Evolutionary conservation across 2,329 filamentous ascomycete species (phyloP).

Genomic region (Annulohypoxylon truncatum): DNA sequence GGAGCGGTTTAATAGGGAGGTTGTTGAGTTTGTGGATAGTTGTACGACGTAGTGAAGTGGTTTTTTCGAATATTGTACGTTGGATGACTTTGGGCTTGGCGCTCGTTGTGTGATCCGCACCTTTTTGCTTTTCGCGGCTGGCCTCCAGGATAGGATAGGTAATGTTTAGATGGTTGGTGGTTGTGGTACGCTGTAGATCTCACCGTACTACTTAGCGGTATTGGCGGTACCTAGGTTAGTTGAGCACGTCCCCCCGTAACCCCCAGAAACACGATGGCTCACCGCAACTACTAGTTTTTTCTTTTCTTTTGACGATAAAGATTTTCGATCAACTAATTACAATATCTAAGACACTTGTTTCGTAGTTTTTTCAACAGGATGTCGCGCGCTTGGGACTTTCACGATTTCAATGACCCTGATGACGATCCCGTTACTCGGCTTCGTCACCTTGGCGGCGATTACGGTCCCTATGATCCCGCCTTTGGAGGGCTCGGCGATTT

Average conservation of each 20-base stretch:
- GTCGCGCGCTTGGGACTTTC: slow-evolving; percentile 12
- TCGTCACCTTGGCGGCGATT: slow-evolving; percentile 24
- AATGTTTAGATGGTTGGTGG: not conserved
- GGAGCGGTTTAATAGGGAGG: slow-evolving; percentile 52
- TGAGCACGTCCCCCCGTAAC: not conserved
- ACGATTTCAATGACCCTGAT: slow-evolving; percentile 28
- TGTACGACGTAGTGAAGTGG: slow-evolving; percentile 8
- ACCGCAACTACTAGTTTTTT: not conserved
- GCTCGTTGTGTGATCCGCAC: not conserved
- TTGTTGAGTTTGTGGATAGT: slow-evolving; percentile 48
- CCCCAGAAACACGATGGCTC: no score
- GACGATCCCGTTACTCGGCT: slow-evolving; percentile 21
- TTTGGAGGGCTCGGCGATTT: not conserved
- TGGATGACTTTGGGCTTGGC: no score
- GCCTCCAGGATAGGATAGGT: not conserved
- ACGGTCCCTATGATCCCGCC: slow-evolving; percentile 20
- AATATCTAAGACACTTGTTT: not conserved
- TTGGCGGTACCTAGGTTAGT: not conserved
- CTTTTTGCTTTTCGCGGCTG: not conserved
- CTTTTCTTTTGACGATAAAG: not conserved
- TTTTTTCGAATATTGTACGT: no score
- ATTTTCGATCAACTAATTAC: not conserved
- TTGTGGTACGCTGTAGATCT: not conserved
- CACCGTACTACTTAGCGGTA: no score
- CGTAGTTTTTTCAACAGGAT: not conserved